These are phyloP conservation scores for Penicillium ochrochloron DNA, from an alignment of 495 filamentous ascomycete species.

Conservation along the genomic window DNA sequence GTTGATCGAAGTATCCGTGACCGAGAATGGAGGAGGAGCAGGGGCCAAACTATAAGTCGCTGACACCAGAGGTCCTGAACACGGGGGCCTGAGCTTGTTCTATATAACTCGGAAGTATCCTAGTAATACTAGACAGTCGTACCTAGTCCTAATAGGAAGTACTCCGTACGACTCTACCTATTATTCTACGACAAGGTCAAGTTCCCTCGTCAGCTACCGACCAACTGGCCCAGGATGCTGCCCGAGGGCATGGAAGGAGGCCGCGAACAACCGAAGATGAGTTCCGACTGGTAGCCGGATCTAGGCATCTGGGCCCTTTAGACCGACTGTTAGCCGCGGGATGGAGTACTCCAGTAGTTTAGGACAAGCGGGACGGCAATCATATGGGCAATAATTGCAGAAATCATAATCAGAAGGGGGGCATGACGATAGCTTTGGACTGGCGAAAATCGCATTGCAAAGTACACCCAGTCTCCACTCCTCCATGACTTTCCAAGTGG, in stretches of 20 bases:
- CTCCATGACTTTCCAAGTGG: background rate
- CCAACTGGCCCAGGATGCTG: background rate
- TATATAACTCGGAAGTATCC: background rate
- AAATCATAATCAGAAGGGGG: background rate
- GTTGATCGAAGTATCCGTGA: background rate
- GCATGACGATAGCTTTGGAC: conserved; percentile 1
- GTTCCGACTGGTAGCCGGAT: conserved; percentile 18
- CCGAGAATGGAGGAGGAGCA: background rate
- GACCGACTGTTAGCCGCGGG: conserved; percentile 19
- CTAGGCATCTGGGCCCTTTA: conserved; percentile 12
- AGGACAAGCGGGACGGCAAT: background rate
- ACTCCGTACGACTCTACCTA: background rate
- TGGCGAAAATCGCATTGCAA: background rate
- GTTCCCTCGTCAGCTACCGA: conserved; percentile 7
- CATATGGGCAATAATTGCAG: background rate
- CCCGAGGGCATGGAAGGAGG: background rate
- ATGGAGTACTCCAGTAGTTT: background rate
- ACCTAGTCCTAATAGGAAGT: background rate
- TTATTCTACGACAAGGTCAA: background rate
- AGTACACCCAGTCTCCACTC: background rate
- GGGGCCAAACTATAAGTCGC: background rate
- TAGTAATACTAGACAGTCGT: background rate
- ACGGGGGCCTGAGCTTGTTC: background rate
- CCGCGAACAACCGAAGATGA: conserved; percentile 13
- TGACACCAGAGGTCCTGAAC: background rate